phyloP scores from a whole-genome alignment of 768 basidiomycete genomes.

The Lactarius deliciosus region DNA sequence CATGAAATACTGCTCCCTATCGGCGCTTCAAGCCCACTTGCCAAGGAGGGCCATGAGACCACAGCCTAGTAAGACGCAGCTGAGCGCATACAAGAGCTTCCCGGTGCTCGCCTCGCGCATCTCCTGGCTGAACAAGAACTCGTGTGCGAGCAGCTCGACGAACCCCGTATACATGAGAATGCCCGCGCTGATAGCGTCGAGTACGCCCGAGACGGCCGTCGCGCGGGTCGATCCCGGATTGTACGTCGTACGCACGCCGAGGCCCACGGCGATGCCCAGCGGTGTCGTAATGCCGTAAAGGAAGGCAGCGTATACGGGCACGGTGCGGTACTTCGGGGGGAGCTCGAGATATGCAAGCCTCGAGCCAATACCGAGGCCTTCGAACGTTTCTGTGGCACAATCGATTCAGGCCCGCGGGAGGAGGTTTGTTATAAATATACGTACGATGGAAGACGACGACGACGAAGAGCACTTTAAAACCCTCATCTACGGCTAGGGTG shows the following conservation, averaged over 20 bases:
- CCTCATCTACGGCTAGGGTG: conserved; percentile 83
- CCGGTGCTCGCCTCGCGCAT: conserved; percentile 70
- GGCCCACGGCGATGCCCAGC: conserved; percentile 82
- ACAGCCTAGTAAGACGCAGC: conserved; percentile 79
- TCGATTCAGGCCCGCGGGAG: too few species aligned
- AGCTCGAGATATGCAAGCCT: conserved; percentile 78
- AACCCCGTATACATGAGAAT: conserved; percentile 87
- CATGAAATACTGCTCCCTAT: not conserved
- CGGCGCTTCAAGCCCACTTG: conserved; percentile 64
- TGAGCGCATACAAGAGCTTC: conserved; percentile 69
- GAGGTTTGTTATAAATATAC: conserved; percentile 35
- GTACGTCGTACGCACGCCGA: conserved; percentile 74
- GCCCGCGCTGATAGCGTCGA: conserved; percentile 85
- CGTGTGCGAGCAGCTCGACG: conserved; percentile 91
- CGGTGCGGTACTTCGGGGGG: conserved; percentile 50
- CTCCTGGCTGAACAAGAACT: conserved; percentile 87
- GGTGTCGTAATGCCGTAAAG: conserved; percentile 82
- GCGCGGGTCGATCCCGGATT: conserved; percentile 77
- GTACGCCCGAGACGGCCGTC: conserved; percentile 76
- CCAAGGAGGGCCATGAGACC: conserved; percentile 92
- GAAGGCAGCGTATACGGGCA: conserved; percentile 59
- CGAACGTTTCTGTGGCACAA: conserved; percentile 71
- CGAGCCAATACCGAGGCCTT: conserved; percentile 90
- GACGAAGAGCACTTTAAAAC: conserved; percentile 84
- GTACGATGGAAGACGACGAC: conserved; percentile 91